phyloP scores from a whole-genome alignment of 2,329 filamentous ascomycete species.

The Phoma sp. region DNA sequence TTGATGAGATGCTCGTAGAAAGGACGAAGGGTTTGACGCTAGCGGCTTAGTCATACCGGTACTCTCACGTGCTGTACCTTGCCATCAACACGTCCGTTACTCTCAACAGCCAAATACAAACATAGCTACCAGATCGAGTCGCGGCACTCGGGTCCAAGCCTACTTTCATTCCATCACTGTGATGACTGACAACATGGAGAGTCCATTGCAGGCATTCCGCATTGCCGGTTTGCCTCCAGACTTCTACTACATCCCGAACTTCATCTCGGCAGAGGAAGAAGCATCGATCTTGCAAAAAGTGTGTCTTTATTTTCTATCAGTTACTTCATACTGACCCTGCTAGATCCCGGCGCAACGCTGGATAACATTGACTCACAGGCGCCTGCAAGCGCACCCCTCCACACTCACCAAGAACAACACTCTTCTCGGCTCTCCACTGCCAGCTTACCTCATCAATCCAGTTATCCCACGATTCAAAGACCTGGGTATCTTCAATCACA shows the following conservation, averaged over 20 bases:
- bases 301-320: not conserved
- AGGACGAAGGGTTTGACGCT: not conserved
- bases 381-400: slow-evolving; percentile 89
- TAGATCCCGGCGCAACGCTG: slow-evolving; percentile 66
- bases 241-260: slow-evolving; percentile 86
- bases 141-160: not conserved
- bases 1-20: not conserved
- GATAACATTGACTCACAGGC: slow-evolving; percentile 86
- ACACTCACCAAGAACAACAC: slow-evolving; percentile 74
- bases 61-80: not conserved
- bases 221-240: slow-evolving; percentile 65
- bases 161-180: not conserved
- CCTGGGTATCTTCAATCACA: slow-evolving; percentile 61
- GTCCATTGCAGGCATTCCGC: slow-evolving; percentile 26
- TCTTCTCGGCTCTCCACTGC: slow-evolving; percentile 76
- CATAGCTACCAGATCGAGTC: not conserved
- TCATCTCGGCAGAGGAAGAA: slow-evolving; percentile 81
- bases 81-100: not conserved
- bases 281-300: slow-evolving; percentile 73
- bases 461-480: slow-evolving; percentile 65
- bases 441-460: slow-evolving; percentile 75
- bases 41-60: not conserved
- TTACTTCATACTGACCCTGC: not conserved
- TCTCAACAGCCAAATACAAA: not conserved
- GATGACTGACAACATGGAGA: not conserved